These are phyloP conservation scores for Ophiostoma triangulosporum DNA, from an alignment of 2,329 filamentous ascomycete species.

Conservation along the genomic window DNA sequence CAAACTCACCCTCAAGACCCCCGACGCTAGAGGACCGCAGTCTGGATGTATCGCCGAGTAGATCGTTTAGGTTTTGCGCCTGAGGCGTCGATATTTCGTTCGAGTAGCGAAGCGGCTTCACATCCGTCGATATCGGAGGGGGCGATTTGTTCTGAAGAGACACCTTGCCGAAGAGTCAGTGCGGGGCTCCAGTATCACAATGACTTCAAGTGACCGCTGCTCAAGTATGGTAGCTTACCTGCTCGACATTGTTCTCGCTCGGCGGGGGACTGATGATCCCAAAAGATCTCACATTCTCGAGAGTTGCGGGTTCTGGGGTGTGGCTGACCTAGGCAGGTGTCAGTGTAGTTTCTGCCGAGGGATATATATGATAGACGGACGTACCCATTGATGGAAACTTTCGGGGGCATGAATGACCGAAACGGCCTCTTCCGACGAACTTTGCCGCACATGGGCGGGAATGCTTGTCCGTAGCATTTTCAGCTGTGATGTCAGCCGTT, in stretches of 20 bases:
- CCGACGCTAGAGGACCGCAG: constrained; percentile 54
- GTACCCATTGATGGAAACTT: constrained; percentile 69
- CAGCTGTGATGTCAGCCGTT: constrained; percentile 22
- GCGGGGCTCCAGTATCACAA: too few relatives aligned
- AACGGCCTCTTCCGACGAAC: constrained; percentile 60
- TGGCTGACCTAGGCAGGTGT: background rate
- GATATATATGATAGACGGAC: too few relatives aligned
- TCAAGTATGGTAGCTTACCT: constrained; percentile 20
- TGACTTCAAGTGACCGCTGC: background rate
- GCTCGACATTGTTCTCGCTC: constrained; percentile 22
- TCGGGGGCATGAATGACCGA: constrained; percentile 87
- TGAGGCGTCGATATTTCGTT: constrained; percentile 62
- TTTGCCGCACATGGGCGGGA: constrained; percentile 41
- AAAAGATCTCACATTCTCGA: constrained; percentile 17
- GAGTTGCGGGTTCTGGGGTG: constrained; percentile 2
- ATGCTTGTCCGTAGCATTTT: constrained; percentile 43
- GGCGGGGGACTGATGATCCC: constrained; percentile 23
- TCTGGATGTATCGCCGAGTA: constrained; percentile 42
- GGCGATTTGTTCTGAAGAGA: constrained; percentile 24
- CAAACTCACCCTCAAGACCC: constrained; percentile 58
- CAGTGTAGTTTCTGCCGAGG: background rate
- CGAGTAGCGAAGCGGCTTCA: constrained; percentile 52
- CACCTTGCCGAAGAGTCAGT: background rate
- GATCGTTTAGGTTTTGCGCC: constrained; percentile 69
- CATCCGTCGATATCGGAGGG: constrained; percentile 61